A percentile compares a stretch with the other conserved stretches of the same genome.
These are phyloP conservation scores for Hypoxylon perforatum DNA, from an alignment of 495 filamentous ascomycete species.

Conservation along the genomic window DNA sequence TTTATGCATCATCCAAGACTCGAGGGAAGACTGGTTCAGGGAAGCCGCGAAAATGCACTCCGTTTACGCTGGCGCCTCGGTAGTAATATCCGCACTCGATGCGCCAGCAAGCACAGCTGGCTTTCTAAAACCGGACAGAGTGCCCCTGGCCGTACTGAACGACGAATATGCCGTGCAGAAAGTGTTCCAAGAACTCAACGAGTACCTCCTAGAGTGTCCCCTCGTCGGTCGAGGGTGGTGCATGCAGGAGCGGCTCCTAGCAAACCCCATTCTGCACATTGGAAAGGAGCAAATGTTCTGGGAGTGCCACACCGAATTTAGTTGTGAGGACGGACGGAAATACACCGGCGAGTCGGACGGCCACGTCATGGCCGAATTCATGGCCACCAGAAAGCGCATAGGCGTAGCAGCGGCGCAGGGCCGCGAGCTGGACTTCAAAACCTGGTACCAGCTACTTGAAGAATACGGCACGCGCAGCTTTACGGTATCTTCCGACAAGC, in stretches of 20 bases:
- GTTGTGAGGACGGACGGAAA: conserved; percentile 20
- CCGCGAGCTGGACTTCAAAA: conserved; percentile 9
- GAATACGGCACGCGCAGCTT: conserved; percentile 39
- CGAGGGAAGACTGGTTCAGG: conserved; percentile 29
- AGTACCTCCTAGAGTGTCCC: conserved; percentile 39
- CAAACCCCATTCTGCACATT: conserved; percentile 28
- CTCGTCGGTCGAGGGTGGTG: conserved; percentile 34
- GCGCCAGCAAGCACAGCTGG: conserved; percentile 18
- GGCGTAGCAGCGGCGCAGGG: conserved; percentile 15
- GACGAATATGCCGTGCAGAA: conserved; percentile 33
- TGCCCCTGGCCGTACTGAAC: conserved; percentile 8
- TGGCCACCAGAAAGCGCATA: conserved; percentile 23
- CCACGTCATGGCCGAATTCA: conserved; percentile 26
- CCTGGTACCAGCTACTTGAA: conserved; percentile 39
- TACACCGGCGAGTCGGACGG: conserved; percentile 11
- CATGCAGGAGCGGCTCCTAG: conserved; percentile 38
- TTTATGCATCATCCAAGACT: conserved; percentile 48
- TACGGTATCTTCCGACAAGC: conserved; percentile 35
- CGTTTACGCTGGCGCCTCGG: conserved; percentile 35
- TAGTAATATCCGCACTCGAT: conserved; percentile 37
- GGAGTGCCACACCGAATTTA: conserved; percentile 31
- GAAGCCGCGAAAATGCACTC: conserved; percentile 40
- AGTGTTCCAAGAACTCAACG: conserved; percentile 22
- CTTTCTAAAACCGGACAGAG: conserved; percentile 26
- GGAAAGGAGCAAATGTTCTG: conserved; percentile 39